These are phyloP conservation scores for Fraxinus latifolia DNA, from an alignment of 305 asterid genomes.

Conservation along the genomic window DNA sequence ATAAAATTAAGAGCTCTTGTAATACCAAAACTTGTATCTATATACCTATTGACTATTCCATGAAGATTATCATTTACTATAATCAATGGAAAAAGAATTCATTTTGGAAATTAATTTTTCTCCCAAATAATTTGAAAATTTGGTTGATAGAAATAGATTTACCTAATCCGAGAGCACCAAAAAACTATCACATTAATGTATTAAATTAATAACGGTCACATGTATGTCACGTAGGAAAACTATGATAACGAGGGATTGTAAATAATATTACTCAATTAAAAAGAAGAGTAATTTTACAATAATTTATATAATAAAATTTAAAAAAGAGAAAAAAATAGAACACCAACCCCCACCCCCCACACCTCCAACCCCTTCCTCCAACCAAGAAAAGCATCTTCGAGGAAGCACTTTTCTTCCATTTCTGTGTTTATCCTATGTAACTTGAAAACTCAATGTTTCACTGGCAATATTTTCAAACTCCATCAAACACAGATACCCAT, in stretches of 20 bases:
- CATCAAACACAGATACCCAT: constrained; percentile 17
- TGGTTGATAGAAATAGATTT: neutral
- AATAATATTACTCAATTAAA: neutral
- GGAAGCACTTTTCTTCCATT: neutral
- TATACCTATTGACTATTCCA: neutral
- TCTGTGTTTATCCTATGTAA: constrained; percentile 16
- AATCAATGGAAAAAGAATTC: neutral
- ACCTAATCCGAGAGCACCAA: neutral
- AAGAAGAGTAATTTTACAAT: neutral
- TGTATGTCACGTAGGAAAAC: too few species aligned
- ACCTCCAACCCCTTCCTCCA: constrained; percentile 6
- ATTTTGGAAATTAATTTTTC: neutral
- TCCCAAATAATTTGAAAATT: neutral
- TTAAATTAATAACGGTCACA: neutral
- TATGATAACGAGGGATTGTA: neutral
- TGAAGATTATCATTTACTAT: neutral
- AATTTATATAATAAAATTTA: neutral
- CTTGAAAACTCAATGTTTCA: constrained; percentile 16
- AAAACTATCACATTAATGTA: neutral
- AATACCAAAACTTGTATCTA: neutral
- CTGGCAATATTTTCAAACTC: constrained; percentile 10
- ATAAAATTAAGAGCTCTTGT: neutral
- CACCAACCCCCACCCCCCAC: neutral
- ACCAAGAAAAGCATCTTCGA: constrained; percentile 2
- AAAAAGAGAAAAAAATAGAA: neutral